phyloP scores from a whole-genome alignment of 1,139 yeast species.

The Suhomyces terraborum region DNA sequence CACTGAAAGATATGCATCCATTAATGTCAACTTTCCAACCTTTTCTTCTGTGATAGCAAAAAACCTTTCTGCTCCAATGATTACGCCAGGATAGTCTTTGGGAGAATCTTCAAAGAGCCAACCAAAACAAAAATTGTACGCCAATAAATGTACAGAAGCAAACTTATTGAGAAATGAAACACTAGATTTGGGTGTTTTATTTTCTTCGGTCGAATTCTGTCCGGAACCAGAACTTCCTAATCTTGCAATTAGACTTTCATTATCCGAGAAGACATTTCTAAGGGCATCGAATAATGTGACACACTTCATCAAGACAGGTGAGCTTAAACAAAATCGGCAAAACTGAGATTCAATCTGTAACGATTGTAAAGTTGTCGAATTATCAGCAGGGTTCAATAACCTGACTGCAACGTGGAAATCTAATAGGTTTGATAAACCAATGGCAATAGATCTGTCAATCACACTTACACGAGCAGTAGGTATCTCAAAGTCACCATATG shows the following conservation, averaged over 20 bases:
- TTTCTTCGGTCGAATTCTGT: not conserved
- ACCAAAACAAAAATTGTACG: slow-evolving; percentile 71
- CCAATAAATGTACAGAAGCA: slow-evolving; percentile 57
- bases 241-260: not conserved
- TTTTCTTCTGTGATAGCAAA: slow-evolving; percentile 62
- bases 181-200: not conserved
- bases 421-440: slow-evolving; percentile 48
- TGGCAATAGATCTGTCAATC: slow-evolving; percentile 38
- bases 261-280: not conserved
- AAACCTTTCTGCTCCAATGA: slow-evolving; percentile 71
- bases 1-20: slow-evolving; percentile 64
- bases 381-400: slow-evolving; percentile 32
- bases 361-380: slow-evolving; percentile 32
- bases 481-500: slow-evolving; percentile 41
- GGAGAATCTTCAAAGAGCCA: slow-evolving; percentile 60
- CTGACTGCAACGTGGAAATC: slow-evolving; percentile 44
- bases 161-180: slow-evolving; percentile 27
- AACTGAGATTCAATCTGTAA: slow-evolving; percentile 61
- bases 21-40: slow-evolving; percentile 65
- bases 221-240: not conserved
- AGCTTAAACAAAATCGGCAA: slow-evolving; percentile 59
- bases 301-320: slow-evolving; percentile 48
- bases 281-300: slow-evolving; percentile 21
- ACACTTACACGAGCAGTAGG: slow-evolving; percentile 46
- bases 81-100: slow-evolving; percentile 64